Evolutionary conservation across 805 yeast genomes (phyloP).

Genomic region (Sungouiella thailandica): DNA sequence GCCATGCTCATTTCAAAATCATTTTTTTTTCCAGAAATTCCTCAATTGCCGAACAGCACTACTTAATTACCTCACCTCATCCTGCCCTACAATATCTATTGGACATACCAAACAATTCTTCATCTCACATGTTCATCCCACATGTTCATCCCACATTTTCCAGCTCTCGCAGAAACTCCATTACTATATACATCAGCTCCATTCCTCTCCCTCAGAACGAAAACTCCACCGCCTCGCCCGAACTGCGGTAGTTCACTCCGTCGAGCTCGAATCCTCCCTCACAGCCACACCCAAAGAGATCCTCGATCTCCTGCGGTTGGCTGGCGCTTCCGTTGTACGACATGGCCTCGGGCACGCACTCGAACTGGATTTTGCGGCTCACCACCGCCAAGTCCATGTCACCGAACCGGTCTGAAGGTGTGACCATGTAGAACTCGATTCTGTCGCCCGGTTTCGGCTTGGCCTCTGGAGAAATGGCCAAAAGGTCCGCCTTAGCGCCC

Average conservation of each 20-base stretch:
- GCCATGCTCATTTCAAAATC: too few species aligned
- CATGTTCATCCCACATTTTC: too few species aligned
- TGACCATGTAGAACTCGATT: conserved; percentile 43
- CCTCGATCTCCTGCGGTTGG: conserved; percentile 7
- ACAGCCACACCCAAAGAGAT: conserved; percentile 16
- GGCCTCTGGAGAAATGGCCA: conserved; percentile 62
- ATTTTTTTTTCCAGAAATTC: too few species aligned
- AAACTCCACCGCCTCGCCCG: conserved; percentile 13
- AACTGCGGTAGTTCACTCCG: conserved; percentile 11
- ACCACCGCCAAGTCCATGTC: conserved; percentile 3
- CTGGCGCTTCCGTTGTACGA: conserved; percentile 10
- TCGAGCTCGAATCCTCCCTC: conserved; percentile 11
- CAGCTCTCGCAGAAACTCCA: too few species aligned
- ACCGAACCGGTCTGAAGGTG: conserved; percentile 26
- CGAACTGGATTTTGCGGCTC: conserved; percentile 18
- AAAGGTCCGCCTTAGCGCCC: conserved; percentile 63
- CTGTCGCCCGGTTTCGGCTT: conserved; percentile 39
- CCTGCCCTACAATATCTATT: too few species aligned
- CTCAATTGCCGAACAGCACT: too few species aligned
- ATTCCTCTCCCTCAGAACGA: too few species aligned
- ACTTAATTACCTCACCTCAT: too few species aligned
- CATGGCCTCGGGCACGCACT: conserved; percentile 29
- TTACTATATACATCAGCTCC: too few species aligned
- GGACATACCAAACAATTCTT: too few species aligned
- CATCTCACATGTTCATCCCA: too few species aligned